Evolutionary conservation across 768 basidiomycete genomes (phyloP).

Genomic region (Pilatotrama ljubarskyi): DNA sequence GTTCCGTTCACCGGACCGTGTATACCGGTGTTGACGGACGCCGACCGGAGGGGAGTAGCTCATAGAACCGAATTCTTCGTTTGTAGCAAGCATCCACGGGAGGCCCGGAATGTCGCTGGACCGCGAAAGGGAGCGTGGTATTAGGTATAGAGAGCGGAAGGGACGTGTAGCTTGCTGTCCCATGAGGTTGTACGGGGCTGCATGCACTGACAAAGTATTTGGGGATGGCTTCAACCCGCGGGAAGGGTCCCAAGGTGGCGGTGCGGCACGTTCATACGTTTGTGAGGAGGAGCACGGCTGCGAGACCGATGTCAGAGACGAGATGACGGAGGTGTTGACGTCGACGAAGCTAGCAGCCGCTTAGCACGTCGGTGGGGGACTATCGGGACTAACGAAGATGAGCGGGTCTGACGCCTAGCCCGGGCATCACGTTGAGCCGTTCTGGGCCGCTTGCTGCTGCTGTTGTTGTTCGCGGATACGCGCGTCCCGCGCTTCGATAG

Average conservation of each 20-base stretch:
- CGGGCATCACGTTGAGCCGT: neutral
- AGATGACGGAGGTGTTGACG: neutral
- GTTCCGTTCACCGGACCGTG: neutral
- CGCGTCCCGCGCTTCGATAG: constrained; percentile 35
- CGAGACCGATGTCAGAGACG: neutral
- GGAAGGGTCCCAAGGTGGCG: neutral
- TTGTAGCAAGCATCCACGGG: neutral
- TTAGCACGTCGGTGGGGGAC: neutral
- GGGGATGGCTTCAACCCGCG: neutral
- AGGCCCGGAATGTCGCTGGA: neutral
- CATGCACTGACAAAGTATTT: no score
- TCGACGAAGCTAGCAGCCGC: neutral
- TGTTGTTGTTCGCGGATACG: constrained; percentile 23
- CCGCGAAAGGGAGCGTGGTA: neutral
- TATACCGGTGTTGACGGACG: neutral
- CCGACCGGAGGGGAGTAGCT: neutral
- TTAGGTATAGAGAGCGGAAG: neutral
- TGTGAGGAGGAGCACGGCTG: no score
- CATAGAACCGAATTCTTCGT: neutral
- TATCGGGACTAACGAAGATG: neutral
- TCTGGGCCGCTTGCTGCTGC: constrained; percentile 19
- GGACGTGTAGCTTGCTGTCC: no score
- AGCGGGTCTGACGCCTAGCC: neutral
- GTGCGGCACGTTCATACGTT: neutral
- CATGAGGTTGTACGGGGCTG: no score